A percentile compares a stretch with the other conserved stretches of the same genome.
Conservation (phyloP, 2,329 filamentous ascomycete species). For the Cordyceps farinosa region DNA sequence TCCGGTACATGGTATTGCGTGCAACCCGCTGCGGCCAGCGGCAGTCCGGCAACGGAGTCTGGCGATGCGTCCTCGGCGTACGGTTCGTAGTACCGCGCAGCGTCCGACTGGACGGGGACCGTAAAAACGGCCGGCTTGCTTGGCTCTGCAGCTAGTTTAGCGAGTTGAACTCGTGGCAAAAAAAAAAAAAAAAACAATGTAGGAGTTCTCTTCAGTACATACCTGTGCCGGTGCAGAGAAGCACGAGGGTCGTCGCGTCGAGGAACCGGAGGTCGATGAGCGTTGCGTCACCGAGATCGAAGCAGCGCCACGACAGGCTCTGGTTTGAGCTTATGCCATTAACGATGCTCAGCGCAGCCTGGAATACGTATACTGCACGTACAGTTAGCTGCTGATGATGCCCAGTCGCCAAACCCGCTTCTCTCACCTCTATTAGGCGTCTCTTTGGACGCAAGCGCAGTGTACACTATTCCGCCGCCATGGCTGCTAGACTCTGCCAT, state of each 20-base stretch:
- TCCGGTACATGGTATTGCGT: constrained; percentile 28
- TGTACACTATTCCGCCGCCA: constrained; percentile 40
- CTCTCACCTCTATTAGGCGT: constrained; percentile 35
- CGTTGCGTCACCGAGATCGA: constrained; percentile 41
- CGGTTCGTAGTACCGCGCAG: constrained; percentile 38
- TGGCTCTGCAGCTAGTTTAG: constrained; percentile 22
- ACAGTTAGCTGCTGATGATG: constrained; percentile 37
- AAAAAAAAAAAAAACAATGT: neutral
- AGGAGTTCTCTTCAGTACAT: neutral
- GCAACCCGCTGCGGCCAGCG: constrained; percentile 21
- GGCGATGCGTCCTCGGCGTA: constrained; percentile 29
- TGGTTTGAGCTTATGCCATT: constrained; percentile 56
- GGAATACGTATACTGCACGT: constrained; percentile 56
- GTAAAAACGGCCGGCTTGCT: constrained; percentile 28
- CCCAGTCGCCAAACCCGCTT: constrained; percentile 42
- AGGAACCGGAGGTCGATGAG: constrained; percentile 66
- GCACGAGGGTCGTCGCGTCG: constrained; percentile 56
- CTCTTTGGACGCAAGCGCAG: constrained; percentile 40
- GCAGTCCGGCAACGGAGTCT: constrained; percentile 6
- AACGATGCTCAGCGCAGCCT: constrained; percentile 46
- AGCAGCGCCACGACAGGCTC: constrained; percentile 35
- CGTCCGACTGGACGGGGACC: constrained; percentile 36
- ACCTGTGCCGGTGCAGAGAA: constrained; percentile 50
- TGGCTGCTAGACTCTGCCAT: constrained; percentile 42
- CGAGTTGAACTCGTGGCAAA: neutral